Evolutionary conservation across 495 filamentous ascomycete genomes (phyloP).

Genomic region (Hyphodiscus hymeniophilus): DNA sequence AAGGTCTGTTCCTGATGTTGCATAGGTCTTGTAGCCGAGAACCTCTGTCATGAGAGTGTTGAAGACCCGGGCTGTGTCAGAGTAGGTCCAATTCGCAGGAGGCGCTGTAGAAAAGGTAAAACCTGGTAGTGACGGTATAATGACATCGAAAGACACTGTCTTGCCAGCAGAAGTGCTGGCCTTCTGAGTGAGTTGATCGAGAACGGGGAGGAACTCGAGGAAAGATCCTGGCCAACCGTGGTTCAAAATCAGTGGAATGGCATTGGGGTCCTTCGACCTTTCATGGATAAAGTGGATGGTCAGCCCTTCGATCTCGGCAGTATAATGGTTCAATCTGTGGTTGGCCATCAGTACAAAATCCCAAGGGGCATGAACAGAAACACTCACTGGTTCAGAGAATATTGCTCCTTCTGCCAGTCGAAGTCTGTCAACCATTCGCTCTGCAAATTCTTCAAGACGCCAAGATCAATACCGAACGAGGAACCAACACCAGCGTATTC

Average conservation of each 20-base stretch:
- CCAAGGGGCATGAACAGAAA: background rate
- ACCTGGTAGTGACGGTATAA: background rate
- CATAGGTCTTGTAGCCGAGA: background rate
- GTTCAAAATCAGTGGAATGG: conserved; percentile 48
- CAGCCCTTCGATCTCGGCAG: background rate
- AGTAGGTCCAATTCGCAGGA: background rate
- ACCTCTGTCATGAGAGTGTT: background rate
- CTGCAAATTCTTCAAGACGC: background rate
- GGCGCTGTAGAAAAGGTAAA: background rate
- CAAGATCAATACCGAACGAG: background rate
- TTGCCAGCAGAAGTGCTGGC: background rate
- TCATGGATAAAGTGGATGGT: background rate
- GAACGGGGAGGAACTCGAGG: conserved; percentile 33
- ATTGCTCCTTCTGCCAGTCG: background rate
- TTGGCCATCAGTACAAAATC: background rate
- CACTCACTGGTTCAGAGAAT: background rate
- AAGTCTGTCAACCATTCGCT: background rate
- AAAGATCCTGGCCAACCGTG: conserved; percentile 49
- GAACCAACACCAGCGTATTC: background rate
- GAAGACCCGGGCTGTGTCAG: background rate
- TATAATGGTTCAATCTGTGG: background rate
- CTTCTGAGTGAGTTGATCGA: background rate
- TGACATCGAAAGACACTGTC: background rate
- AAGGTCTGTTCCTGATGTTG: background rate
- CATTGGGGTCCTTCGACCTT: conserved; percentile 8